These are phyloP conservation scores for Russula olivacea DNA, from an alignment of 768 basidiomycete genomes.

Conservation along the genomic window DNA sequence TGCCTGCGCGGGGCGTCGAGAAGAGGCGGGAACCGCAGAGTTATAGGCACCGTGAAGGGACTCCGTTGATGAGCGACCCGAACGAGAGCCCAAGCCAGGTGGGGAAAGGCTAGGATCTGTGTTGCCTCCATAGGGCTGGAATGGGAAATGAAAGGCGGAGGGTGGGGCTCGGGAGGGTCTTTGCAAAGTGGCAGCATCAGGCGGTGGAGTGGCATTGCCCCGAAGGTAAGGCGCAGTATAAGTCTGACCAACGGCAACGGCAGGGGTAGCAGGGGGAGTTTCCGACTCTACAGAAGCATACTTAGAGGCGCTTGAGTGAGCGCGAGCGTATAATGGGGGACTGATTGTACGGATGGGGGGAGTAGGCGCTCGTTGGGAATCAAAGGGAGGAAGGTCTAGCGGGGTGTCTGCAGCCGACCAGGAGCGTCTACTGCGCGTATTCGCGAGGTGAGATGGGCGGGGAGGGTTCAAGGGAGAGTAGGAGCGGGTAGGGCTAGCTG, in stretches of 20 bases:
- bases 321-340: constrained; percentile 13
- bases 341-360: constrained; percentile 25
- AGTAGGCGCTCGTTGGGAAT: constrained; percentile 31
- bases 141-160: constrained; percentile 42
- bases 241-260: not conserved
- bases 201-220: constrained; percentile 22
- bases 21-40: constrained; percentile 14
- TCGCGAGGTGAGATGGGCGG: constrained; percentile 16
- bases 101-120: constrained; percentile 50
- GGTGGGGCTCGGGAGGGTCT: constrained; percentile 33
- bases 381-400: constrained; percentile 20
- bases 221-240: constrained; percentile 21
- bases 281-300: constrained; percentile 12
- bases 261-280: not conserved
- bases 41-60: constrained; percentile 28
- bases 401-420: constrained; percentile 26
- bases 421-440: constrained; percentile 16
- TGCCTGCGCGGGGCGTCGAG: constrained; percentile 27
- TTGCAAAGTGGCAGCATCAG: constrained; percentile 8
- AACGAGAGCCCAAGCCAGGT: constrained; percentile 31
- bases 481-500: constrained; percentile 18
- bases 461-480: constrained; percentile 25
- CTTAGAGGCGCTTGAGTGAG: constrained; percentile 1
- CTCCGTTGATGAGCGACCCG: constrained; percentile 41
- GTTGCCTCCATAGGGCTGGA: constrained; percentile 60